These are phyloP conservation scores for Mitragyna speciosa DNA, from an alignment of 257 asterid genomes.

Conservation along the genomic window DNA sequence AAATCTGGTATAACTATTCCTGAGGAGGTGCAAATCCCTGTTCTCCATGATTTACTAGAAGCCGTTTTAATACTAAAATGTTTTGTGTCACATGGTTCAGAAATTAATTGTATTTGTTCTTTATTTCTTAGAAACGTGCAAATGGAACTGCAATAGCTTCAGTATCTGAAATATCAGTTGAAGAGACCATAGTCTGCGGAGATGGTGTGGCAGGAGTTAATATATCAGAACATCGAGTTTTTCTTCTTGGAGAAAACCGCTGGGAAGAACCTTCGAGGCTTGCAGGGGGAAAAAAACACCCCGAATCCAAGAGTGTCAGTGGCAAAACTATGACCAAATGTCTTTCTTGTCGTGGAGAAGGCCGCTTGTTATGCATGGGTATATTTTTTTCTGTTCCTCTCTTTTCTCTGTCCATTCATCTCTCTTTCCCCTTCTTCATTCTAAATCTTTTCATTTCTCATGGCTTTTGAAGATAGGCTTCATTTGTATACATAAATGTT, in stretches of 20 bases:
- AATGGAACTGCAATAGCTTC: slow-evolving; percentile 64
- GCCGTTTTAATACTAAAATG: neutral
- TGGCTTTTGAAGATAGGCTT: neutral
- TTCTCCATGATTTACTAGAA: neutral
- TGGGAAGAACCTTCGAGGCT: slow-evolving; percentile 99
- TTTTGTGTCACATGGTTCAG: neutral
- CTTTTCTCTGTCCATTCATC: neutral
- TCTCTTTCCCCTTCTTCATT: neutral
- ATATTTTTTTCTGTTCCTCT: slow-evolving; percentile 19
- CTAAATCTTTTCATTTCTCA: neutral
- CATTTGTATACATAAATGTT: neutral
- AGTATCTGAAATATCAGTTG: slow-evolving; percentile 35
- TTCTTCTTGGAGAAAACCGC: slow-evolving; percentile 92
- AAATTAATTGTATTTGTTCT: neutral
- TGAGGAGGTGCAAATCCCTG: slow-evolving; percentile 32
- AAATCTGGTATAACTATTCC: slow-evolving; percentile 25
- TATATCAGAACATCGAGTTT: slow-evolving; percentile 55
- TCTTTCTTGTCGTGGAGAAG: slow-evolving; percentile 80
- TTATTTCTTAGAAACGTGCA: slow-evolving; percentile 31
- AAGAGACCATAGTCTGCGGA: slow-evolving; percentile 35
- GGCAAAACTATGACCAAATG: slow-evolving; percentile 45
- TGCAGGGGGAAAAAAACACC: slow-evolving; percentile 32
- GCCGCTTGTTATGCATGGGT: slow-evolving; percentile 93
- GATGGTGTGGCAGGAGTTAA: slow-evolving; percentile 36
- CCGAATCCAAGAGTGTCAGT: slow-evolving; percentile 30